These are phyloP conservation scores for Malassezia equina DNA, from an alignment of 1,284 basidiomycete genomes.

Conservation along the genomic window DNA sequence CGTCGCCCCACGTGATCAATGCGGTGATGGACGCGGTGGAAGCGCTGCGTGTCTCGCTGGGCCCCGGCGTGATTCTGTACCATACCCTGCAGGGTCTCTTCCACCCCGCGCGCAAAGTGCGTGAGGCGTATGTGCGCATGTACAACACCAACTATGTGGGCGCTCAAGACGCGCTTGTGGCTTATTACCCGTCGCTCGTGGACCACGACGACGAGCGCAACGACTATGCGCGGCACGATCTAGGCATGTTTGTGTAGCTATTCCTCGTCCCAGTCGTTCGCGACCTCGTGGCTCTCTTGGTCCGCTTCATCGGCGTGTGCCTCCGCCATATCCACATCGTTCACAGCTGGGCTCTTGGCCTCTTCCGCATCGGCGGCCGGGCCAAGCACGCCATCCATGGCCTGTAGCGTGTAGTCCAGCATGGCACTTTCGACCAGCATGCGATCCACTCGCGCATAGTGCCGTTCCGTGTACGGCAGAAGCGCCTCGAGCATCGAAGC, in stretches of 20 bases:
- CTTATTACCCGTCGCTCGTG: conserved; percentile 65
- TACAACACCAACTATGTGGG: conserved; percentile 65
- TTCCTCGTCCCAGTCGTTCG: neutral
- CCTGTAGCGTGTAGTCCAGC: conserved; percentile 77
- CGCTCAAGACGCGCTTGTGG: conserved; percentile 76
- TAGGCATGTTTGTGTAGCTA: conserved; percentile 19
- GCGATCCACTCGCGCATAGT: conserved; percentile 72
- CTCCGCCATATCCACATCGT: neutral
- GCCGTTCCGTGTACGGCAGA: conserved; percentile 86
- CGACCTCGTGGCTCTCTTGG: too few species aligned
- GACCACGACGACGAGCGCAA: conserved; percentile 38
- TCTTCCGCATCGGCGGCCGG: conserved; percentile 1
- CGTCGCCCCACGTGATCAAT: conserved; percentile 92
- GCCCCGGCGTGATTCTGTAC: conserved; percentile 80
- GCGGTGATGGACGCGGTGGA: conserved; percentile 67
- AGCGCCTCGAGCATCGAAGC: conserved; percentile 68
- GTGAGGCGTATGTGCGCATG: conserved; percentile 75
- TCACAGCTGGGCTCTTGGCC: neutral
- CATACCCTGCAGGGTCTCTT: conserved; percentile 54
- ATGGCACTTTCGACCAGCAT: conserved; percentile 85
- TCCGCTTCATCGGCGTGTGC: neutral
- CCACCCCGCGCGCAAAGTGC: conserved; percentile 78
- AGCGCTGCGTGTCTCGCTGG: conserved; percentile 87
- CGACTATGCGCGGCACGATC: conserved; percentile 38
- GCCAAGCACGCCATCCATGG: conserved; percentile 62